Evolutionary conservation across 257 asterid genomes (phyloP), one percentile per base, ranked within the genome.

Genomic region (Penstemon newberryi): DNA sequence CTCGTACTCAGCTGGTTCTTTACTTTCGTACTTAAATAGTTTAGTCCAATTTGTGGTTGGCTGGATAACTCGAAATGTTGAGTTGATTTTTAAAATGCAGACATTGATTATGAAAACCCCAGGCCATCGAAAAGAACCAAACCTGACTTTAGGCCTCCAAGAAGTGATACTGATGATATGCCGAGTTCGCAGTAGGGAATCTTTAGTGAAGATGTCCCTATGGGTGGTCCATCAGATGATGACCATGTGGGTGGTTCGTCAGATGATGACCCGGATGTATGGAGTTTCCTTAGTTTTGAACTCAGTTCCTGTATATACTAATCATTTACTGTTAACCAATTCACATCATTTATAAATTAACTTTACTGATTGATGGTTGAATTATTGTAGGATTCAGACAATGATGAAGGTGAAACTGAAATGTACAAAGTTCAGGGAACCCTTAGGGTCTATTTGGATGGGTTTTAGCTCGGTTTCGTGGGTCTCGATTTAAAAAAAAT

Each of bases 341-440:
- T 44, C 52, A 39, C 6, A 47, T 41, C 8, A 36, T 33, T 63
- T 56, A 41, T 40, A 52, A 5, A 39, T 47, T 46, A 40, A 45
- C 59, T 58, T 73, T 52, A 11, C 36, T 37, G 54, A 56, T 62
- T 54, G 8, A 50, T 61, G 74, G 67, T 9, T 45, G 18, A 52
- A 45, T 70, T 62, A 56, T n/a, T 41, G 36, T 63, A 91, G 99
- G 99, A 91, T 40, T 97, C 89, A 4, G 99, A 94, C 51, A 84
- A 94, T 55, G 97, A 87, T 43, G 96, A 86, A 71, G 91, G 82
- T 7, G 97, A 89, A 78, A 79, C 76, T 87, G 97, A 92, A 62
- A 87, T 91, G 96, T 89, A 94, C 75, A 82, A 85, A 70, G 96
- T 94, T 73, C 97, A 90, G 79, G 97, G 99, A 72, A 89, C 99